A percentile compares a stretch with the other conserved stretches of the same genome.
Conservation (phyloP, 176 grass and related monocot species). For the Triticum turgidum region DNA sequence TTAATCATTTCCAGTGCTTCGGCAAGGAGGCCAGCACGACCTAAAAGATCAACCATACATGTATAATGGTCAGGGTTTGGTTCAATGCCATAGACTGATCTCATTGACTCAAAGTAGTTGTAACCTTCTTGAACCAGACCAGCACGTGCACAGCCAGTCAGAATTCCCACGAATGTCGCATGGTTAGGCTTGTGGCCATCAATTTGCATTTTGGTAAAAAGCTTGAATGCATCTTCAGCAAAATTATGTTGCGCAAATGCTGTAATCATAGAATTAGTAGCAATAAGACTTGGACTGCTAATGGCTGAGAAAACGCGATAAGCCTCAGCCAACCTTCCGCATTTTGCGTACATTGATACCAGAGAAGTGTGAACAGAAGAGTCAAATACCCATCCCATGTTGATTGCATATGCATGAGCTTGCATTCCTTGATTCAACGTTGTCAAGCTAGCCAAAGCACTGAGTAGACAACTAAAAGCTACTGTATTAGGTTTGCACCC, state of each 20-base stretch:
- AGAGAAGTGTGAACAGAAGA: slow-evolving; percentile 55
- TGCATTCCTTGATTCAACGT: slow-evolving; percentile 51
- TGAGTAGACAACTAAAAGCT: slow-evolving; percentile 51
- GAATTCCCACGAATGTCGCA: slow-evolving; percentile 61
- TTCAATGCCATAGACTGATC: slow-evolving; percentile 41
- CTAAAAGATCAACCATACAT: slow-evolving; percentile 72
- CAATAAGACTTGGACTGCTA: slow-evolving; percentile 44
- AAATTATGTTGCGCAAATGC: slow-evolving; percentile 69
- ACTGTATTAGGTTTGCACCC: slow-evolving; percentile 41
- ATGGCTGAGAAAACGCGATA: slow-evolving; percentile 45
- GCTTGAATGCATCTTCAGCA: slow-evolving; percentile 46
- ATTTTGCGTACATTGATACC: slow-evolving; percentile 80
- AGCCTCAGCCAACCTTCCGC: slow-evolving; percentile 56
- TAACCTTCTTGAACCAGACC: slow-evolving; percentile 69
- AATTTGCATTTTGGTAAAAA: slow-evolving; percentile 51
- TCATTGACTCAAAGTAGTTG: slow-evolving; percentile 56
- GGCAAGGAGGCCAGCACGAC: slow-evolving; percentile 51
- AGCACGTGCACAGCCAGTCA: slow-evolving; percentile 55
- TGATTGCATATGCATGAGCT: slow-evolving; percentile 66
- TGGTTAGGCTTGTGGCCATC: slow-evolving; percentile 53
- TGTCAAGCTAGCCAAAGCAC: slow-evolving; percentile 54
- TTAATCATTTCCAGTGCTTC: slow-evolving; percentile 64
- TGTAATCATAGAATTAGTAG: slow-evolving; percentile 61
- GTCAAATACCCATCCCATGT: slow-evolving; percentile 49
- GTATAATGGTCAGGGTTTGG: slow-evolving; percentile 63